Conservation (phyloP, 1,284 basidiomycete species). For the Sporisorium exsertum region DNA sequence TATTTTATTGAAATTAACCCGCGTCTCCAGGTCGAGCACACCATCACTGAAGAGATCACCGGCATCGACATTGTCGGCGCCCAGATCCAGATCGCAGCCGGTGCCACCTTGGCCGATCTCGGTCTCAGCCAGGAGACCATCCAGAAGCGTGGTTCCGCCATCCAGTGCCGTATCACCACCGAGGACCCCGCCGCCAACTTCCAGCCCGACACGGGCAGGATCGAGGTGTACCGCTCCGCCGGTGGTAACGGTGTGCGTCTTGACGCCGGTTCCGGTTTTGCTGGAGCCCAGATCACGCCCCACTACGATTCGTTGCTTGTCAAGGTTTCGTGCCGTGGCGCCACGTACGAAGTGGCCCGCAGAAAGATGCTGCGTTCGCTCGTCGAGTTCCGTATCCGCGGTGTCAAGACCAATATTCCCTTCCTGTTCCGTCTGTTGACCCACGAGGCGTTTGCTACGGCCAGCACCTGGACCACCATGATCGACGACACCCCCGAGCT, state of each 20-base stretch:
- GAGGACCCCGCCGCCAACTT: slow-evolving; percentile 91
- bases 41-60: slow-evolving; percentile 99
- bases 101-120: slow-evolving; percentile 92
- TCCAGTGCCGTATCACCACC: slow-evolving; percentile 99
- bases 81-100: slow-evolving; percentile 95
- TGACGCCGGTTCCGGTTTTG: slow-evolving; percentile 96
- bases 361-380: slow-evolving; percentile 99
- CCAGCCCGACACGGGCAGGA: slow-evolving; percentile 99
- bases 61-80: slow-evolving; percentile 98
- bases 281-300: slow-evolving; percentile 98
- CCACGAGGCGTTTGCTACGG: slow-evolving; percentile 95
- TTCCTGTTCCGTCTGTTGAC: slow-evolving; percentile 98
- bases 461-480: slow-evolving; percentile 87
- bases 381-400: slow-evolving; percentile 99
- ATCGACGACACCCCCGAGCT: slow-evolving; percentile 99
- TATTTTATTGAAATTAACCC: slow-evolving; percentile 99
- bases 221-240: slow-evolving; percentile 97
- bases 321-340: slow-evolving; percentile 94
- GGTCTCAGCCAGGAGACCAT: slow-evolving; percentile 97
- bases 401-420: slow-evolving; percentile 96
- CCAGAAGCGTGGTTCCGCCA: slow-evolving; percentile 94
- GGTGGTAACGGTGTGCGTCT: slow-evolving; percentile 98
- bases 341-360: slow-evolving; percentile 97
- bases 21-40: slow-evolving; percentile 95
- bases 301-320: slow-evolving; percentile 99